phyloP scores from a whole-genome alignment of 371 early-diverging fungal species.

The Mortierella sp. region DNA sequence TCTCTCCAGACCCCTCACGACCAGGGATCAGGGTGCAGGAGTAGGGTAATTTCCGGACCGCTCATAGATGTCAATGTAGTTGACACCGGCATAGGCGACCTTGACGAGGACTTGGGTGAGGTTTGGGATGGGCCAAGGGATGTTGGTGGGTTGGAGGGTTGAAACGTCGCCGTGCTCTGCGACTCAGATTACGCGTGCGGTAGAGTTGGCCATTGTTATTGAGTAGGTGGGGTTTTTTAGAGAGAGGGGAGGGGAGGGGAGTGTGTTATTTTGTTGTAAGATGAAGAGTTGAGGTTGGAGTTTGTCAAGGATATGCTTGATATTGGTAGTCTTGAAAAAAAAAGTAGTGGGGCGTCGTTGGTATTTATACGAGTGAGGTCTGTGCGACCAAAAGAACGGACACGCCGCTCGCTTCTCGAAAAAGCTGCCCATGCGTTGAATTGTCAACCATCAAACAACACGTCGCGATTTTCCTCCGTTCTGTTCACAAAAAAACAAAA shows the following conservation, averaged over 20 bases:
- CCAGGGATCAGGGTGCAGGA: slow-evolving; percentile 79
- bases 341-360: background rate
- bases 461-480: background rate
- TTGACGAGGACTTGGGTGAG: slow-evolving; percentile 77
- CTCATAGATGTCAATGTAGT: slow-evolving; percentile 93
- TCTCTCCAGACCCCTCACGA: slow-evolving; percentile 85
- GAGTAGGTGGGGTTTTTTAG: background rate
- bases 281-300: background rate
- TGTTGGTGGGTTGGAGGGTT: slow-evolving; percentile 68
- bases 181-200: background rate
- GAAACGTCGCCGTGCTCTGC: slow-evolving; percentile 73
- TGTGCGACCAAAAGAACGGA: no score
- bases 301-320: background rate
- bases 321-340: background rate
- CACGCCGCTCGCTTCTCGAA: background rate
- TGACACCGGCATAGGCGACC: slow-evolving; percentile 85
- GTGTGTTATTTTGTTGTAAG: background rate
- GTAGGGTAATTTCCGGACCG: slow-evolving; percentile 85
- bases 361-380: background rate
- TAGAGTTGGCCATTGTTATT: background rate
- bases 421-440: background rate
- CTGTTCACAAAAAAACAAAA: background rate
- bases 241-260: background rate
- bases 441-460: background rate
- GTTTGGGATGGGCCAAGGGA: slow-evolving; percentile 61